Evolutionary conservation across 139 green algal genomes (phyloP).

Genomic region (Yamagishiella unicocca): DNA sequence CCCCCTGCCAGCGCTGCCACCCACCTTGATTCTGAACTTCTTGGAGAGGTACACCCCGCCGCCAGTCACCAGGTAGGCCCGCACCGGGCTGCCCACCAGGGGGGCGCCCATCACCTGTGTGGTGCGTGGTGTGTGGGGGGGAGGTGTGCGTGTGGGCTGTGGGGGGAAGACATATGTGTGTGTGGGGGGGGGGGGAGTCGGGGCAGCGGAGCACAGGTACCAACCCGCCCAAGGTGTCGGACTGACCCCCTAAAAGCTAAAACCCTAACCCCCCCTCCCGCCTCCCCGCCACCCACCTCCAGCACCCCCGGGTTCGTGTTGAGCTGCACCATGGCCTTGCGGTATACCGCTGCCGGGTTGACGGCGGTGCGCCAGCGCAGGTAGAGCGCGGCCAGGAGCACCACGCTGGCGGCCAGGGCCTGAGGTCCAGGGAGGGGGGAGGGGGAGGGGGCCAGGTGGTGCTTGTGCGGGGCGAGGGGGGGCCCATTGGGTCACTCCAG

Average conservation of each 20-base stretch:
- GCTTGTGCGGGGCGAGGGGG: too few relatives aligned
- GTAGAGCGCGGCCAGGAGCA: slow-evolving; percentile 56
- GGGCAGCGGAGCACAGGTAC: too few relatives aligned
- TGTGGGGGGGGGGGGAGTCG: too few relatives aligned
- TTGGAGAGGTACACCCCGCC: slow-evolving; percentile 67
- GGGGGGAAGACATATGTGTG: background rate
- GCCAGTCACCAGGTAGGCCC: slow-evolving; percentile 76
- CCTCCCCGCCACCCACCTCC: slow-evolving; percentile 60
- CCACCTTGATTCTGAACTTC: slow-evolving; percentile 24
- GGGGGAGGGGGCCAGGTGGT: too few relatives aligned
- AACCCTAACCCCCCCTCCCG: background rate
- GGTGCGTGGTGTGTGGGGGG: background rate
- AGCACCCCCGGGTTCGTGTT: slow-evolving; percentile 79
- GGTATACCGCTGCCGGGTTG: slow-evolving; percentile 70
- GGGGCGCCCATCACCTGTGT: slow-evolving; percentile 82
- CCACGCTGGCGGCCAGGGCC: slow-evolving; percentile 61
- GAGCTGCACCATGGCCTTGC: slow-evolving; percentile 72
- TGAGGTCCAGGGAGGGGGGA: slow-evolving; percentile 9
- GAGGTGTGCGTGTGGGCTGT: background rate
- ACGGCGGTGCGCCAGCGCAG: slow-evolving; percentile 63
- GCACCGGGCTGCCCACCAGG: slow-evolving; percentile 71
- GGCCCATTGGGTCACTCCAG: too few relatives aligned
- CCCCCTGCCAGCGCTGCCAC: too few relatives aligned
- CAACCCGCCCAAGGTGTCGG: too few relatives aligned
- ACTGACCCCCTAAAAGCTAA: background rate